phyloP scores from a whole-genome alignment of 768 basidiomycete species.

The Lentinula sp. region DNA sequence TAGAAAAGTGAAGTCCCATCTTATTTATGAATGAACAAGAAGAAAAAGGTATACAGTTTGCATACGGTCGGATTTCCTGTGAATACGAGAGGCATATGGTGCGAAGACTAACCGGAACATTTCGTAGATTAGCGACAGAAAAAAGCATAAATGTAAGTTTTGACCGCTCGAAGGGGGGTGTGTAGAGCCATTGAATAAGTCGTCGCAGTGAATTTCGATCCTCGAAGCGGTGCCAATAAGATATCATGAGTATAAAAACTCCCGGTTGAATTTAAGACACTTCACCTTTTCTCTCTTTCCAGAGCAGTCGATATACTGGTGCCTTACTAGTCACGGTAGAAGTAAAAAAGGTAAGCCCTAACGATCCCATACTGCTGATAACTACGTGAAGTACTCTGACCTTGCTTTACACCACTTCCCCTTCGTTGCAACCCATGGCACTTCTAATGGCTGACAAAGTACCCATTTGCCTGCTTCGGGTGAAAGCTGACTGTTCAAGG shows the following conservation, averaged over 20 bases:
- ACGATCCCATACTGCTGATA: not conserved
- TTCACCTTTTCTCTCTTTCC: not conserved
- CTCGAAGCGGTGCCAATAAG: not conserved
- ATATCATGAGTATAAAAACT: not conserved
- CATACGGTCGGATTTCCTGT: not conserved
- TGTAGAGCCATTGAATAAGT: not conserved
- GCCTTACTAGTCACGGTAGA: not conserved
- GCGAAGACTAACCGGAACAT: not conserved
- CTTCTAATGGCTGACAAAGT: no score
- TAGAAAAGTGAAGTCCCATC: not conserved
- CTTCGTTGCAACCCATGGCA: no score
- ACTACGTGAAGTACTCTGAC: not conserved
- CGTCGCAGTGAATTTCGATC: not conserved
- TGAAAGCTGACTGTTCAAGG: no score
- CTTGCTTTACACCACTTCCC: not conserved
- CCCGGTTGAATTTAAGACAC: not conserved
- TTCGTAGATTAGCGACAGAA: not conserved
- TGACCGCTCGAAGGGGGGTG: not conserved
- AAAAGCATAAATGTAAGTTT: not conserved
- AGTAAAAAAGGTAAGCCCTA: not conserved
- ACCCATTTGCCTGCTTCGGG: no score
- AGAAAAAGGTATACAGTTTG: not conserved
- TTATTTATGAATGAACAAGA: not conserved
- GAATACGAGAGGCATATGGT: not conserved
- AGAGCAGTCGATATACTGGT: not conserved